phyloP scores from a whole-genome alignment of 1,139 yeast species.

The Scheffersomyces insectosa region DNA sequence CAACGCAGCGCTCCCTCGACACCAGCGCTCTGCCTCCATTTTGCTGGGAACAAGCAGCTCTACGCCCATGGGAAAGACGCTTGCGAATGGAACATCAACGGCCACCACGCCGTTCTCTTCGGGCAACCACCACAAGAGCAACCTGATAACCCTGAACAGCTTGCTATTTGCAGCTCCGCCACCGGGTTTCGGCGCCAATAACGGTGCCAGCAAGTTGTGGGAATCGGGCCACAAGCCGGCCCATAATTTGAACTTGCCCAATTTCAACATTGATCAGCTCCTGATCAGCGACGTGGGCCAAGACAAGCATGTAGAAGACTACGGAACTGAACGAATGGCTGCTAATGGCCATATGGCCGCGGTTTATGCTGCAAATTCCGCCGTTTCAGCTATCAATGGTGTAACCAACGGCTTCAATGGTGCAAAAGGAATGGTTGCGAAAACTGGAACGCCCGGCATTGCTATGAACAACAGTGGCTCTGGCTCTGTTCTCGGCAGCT shows the following conservation, averaged over 20 bases:
- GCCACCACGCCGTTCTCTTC: neutral
- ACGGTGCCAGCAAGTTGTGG: constrained; percentile 18
- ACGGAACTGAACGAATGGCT: too few species aligned
- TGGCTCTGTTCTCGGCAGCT: neutral
- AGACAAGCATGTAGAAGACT: too few species aligned
- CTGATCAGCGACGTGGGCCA: neutral
- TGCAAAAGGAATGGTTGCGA: neutral
- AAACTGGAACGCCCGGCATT: neutral
- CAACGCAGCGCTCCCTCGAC: constrained; percentile 2
- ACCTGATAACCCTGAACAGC: neutral
- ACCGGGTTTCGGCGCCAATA: neutral
- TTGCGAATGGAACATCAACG: neutral
- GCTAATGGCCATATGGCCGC: too few species aligned
- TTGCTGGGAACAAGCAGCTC: neutral
- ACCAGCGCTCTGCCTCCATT: neutral
- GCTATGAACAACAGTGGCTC: neutral
- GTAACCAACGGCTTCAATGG: neutral
- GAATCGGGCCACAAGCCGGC: constrained; percentile 28
- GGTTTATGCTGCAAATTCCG: neutral
- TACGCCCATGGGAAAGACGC: neutral
- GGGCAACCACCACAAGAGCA: neutral
- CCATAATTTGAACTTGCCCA: constrained; percentile 29
- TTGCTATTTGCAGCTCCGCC: neutral
- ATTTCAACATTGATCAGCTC: constrained; percentile 24
- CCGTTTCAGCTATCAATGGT: neutral